Evolutionary conservation across 768 basidiomycete genomes (phyloP), one percentile per base, ranked within the genome.

Genomic region (Porphyrellus cyaneotinctus): DNA sequence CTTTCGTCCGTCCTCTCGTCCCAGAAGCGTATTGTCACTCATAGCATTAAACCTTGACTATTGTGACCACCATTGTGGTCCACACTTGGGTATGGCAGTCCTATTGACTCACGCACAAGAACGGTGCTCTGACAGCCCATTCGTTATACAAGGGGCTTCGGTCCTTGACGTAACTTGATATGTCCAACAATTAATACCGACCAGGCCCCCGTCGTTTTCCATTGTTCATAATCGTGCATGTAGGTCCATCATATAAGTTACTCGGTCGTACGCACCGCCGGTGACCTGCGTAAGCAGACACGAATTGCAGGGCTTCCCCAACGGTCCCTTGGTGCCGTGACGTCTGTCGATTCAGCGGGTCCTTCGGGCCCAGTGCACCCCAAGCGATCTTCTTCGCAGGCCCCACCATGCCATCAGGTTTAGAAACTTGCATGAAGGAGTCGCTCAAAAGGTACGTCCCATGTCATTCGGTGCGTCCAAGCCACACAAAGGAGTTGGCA

Each of bases 81-180:
- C 12, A 15, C 38, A 22, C 6, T 38, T 12, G 0, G 55, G 47
- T 46, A 45, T 49, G 17, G 41, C 4, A 8, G 47, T 6, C 14
- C 20, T 28, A 43, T 58, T 47, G 49, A 48, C 36, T 46, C 31
- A 11, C 24, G 24, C 8, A 6, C 24, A 26, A 4, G 24, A 43
- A 28, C 10, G 26, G 24, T 30, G 39, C 39, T 44, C 38, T 43
- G 36, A 58, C 55, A 12, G 10, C 15, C 5, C 17, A 8, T 10
- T 45, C 55, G n/a, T 31, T 2, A 14, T 43, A 58, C 54, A 62
- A 62, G n/a, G 15, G 13, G 13, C 9, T n/a, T 18, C 23, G n/a
- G 10, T 43, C 46, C 36, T 23, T 28, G 31, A 38, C 30, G 47
- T 18, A 38, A 26, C 11, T 26, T 9, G 26, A 18, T 36, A 39